Base-by-base conservation (phyloP, 1,284 basidiomycete species). In the Malassezia yamatoensis region DNA sequence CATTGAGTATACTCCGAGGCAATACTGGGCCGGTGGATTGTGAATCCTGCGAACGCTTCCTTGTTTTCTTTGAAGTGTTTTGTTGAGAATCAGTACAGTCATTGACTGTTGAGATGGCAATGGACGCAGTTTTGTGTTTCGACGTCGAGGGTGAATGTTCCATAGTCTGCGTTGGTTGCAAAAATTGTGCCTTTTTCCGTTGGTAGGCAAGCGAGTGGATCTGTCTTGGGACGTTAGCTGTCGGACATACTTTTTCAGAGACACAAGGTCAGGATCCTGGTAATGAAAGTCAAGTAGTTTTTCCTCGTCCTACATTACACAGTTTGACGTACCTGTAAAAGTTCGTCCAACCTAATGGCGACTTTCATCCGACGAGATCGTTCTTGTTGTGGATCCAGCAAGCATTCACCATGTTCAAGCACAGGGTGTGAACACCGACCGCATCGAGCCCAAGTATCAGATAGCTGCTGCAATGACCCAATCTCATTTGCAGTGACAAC, bases 321-420 rank as follows among this genome's bases (percentile, higher is more conserved):
- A 1, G 12, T 9, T 9, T 5, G 12, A 43, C 41, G 41, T 20
- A 43, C 41, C 41, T 43, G 21, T 12, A 43, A 77, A 50, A 88
- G 74, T 76, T 90, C 87, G 71, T 94, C 90, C 49, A 91, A 79
- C 50, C 87, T 81, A 51, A 87, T 81, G 2, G 88, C 89, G 8
- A 88, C 83, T 62, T 83, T 84, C 44, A 81, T 83, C 72, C 86
- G 80, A 40, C 90, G 80, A 33, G 60, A 65, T 45, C 66, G 58
- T 63, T 79, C 78, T 29, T 67, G 67, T 11, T 66, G 60, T 7
- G 63, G 64, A 12, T 76, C 68, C 12, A 70, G 68, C 7, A 53
- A 56, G 2, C 73, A 81, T 24, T 86, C 84, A 20, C 84, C 83
- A 65, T 88, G 86, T 39, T 82, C 80, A 39, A 76, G 76, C 57